Evolutionary conservation across 2,329 filamentous ascomycete genomes (phyloP), one percentile per base, ranked within the genome.

Genomic region (Colletotrichum sojae): DNA sequence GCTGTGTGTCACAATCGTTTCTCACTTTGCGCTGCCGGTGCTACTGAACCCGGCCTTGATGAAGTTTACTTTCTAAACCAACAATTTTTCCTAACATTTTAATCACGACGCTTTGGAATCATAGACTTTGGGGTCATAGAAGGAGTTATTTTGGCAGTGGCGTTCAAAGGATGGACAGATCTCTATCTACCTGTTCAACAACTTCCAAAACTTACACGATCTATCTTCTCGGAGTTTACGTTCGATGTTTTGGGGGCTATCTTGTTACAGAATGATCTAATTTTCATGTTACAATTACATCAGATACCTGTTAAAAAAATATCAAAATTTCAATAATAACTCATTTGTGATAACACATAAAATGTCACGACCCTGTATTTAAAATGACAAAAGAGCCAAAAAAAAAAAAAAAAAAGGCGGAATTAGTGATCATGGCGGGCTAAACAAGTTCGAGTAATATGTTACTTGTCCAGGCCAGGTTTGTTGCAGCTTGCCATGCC

Each of bases 41-140:
- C 83, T 83, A 65, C 78, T 91, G 70, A 91, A 91, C 73, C 89
- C 89, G 20, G 88, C 87, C 58, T 75, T 91, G 79, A 91, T 91
- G 88, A 83, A 85, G 75, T 89, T 90, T 74, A 88, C 85, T 52
- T 90, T 85, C 83, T 90, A 83, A 75, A 22, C 3, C 3, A 1
- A 10, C 16, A 16, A 13, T 6, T 9, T 27, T 16, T 36, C 13
- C 10, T 36, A 36, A 36, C 31, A 15, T 13, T 22, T 16, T 73
- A 63, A 59, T 36, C 15, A 20, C 39, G 16, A 53, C 31, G n/a
- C 16, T 39, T 46, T 3, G 12, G 27, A 25, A 43, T 62, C 13
- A 49, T 43, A 62, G 49, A 60, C 45, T 15, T 39, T 27, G 54
- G 43, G 43, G 13, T 5, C 52, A 53, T 61, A 67, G 62, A 69